Evolutionary conservation across 768 basidiomycete genomes (phyloP), one percentile per base, ranked within the genome.

Genomic region (Daedalea quercina): DNA sequence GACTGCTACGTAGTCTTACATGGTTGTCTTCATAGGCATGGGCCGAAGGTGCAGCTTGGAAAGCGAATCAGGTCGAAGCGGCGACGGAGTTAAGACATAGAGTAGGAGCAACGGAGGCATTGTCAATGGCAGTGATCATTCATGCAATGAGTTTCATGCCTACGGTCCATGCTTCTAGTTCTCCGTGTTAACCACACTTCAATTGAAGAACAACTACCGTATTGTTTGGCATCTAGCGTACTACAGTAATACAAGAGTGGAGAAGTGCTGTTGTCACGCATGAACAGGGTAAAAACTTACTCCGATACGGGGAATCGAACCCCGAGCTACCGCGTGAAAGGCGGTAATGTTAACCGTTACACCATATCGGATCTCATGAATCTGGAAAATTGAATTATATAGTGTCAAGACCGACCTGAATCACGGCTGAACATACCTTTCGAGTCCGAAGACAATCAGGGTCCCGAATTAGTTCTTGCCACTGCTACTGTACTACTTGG

Each of bases 31-130:
- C 28, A 54, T 52, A 89, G 88, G 42, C 84, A 85, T 75, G 88
- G 88, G 1, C 86, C 88, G 1, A 74, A 78, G 34, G 80, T 87
- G 8, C 87, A 89, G 62, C 73, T 83, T 50, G 87, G 87, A 42
- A 87, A 86, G 60, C 74, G 82, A 44, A 83, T 87, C 69, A 83
- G 86, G 49, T 88, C 85, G 44, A 76, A 79, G 51, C 71, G 80
- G 24, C 41, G 23, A 2, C 50, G 40, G 23, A 31, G 28, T 31
- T 42, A 42, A 42, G 7, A 4, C 8, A n/a, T 15, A 42, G 22
- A 6, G 15, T n/a, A 42, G n/a, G 52, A 9, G n/a, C 9, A 28
- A 33, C 34, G 22, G n/a, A 13, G 28, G 28, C 11, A 4, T 31
- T 31, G n/a, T n/a, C n/a, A n/a, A n/a, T n/a, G n/a, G n/a, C n/a